Evolutionary conservation across 345 rosid genomes (phyloP).

Genomic region (Arabis hirsuta): DNA sequence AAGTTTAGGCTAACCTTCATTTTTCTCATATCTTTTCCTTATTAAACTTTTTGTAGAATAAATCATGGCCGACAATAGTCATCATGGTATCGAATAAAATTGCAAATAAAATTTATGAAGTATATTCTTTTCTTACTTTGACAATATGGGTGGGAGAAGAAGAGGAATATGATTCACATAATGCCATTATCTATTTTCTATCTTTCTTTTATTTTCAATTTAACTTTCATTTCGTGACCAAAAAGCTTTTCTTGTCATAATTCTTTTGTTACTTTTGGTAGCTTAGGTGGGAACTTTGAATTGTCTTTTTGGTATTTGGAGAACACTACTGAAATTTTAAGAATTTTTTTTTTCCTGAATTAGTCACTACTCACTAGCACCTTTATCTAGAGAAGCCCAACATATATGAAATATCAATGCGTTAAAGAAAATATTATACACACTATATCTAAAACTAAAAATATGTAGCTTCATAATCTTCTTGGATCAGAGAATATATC

Average conservation of each 20-base stretch:
- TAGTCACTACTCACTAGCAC: not conserved
- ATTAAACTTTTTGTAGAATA: conserved; percentile 13
- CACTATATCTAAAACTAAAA: not conserved
- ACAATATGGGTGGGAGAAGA: conserved; percentile 36
- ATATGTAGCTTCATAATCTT: too few relatives aligned
- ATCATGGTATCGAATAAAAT: conserved; percentile 41
- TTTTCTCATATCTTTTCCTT: not conserved
- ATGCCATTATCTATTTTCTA: conserved; percentile 25
- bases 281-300: conserved; percentile 23
- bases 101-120: conserved; percentile 29
- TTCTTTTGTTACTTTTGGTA: conserved; percentile 11
- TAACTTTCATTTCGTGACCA: conserved; percentile 27
- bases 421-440: not conserved
- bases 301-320: conserved; percentile 1
- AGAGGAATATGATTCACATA: conserved; percentile 36
- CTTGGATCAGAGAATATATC: too few relatives aligned
- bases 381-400: not conserved
- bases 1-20: conserved; percentile 26
- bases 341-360: not conserved
- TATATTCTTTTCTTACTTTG: conserved; percentile 41
- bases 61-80: conserved; percentile 41
- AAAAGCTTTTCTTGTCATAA: conserved; percentile 13
- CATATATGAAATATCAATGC: not conserved
- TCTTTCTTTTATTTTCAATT: conserved; percentile 16
- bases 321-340: conserved; percentile 1